phyloP scores from a whole-genome alignment of 2,329 filamentous ascomycete species.

The Zopfia rhizophila region DNA sequence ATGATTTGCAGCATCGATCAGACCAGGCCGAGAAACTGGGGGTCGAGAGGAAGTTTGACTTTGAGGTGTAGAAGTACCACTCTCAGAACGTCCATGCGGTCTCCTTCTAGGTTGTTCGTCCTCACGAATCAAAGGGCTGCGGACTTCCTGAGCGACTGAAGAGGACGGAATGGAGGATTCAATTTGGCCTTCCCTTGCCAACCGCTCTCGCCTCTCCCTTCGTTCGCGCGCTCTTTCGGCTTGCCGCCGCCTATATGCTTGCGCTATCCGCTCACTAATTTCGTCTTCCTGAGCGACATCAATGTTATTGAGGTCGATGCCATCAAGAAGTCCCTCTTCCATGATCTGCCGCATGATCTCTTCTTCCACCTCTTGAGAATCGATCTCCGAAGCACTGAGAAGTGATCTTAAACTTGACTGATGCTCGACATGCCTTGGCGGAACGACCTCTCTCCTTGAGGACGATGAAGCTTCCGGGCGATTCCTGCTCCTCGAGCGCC shows the following conservation, averaged over 20 bases:
- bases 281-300: constrained; percentile 87
- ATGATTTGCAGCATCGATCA: constrained; percentile 55
- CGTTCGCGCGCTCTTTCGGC: constrained; percentile 65
- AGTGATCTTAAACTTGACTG: constrained; percentile 89
- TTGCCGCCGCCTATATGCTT: constrained; percentile 84
- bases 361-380: constrained; percentile 81
- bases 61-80: constrained; percentile 46
- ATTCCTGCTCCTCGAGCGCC: constrained; percentile 39
- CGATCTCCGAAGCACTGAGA: constrained; percentile 81
- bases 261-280: constrained; percentile 88
- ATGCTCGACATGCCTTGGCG: constrained; percentile 76
- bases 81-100: constrained; percentile 47
- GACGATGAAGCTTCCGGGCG: constrained; percentile 26
- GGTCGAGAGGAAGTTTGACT: constrained; percentile 44
- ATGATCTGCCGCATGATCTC: constrained; percentile 91
- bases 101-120: constrained; percentile 44
- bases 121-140: constrained; percentile 40
- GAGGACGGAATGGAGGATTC: constrained; percentile 28
- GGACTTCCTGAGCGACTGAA: constrained; percentile 31
- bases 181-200: constrained; percentile 52
- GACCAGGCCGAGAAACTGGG: constrained; percentile 59
- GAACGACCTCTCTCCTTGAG: constrained; percentile 33
- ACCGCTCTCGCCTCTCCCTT: constrained; percentile 43
- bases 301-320: constrained; percentile 87
- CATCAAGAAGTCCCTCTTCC: constrained; percentile 86